phyloP scores from a whole-genome alignment of 768 basidiomycete genomes.

The Collybia nuda region DNA sequence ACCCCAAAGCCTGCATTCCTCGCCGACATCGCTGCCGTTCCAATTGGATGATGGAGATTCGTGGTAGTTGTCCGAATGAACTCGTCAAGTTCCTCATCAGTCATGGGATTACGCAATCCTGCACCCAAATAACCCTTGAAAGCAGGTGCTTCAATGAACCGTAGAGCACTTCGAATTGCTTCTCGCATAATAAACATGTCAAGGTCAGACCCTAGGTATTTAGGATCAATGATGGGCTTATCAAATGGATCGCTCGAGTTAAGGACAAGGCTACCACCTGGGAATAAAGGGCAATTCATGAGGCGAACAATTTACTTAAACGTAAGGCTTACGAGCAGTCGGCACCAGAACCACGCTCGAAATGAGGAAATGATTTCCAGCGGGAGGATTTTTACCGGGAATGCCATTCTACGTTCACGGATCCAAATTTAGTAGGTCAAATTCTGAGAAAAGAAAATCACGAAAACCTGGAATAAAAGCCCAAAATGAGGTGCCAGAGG shows the following conservation, averaged over 20 bases:
- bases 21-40: constrained; percentile 23
- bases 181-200: constrained; percentile 22
- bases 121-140: constrained; percentile 16
- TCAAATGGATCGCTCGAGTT: constrained; percentile 42
- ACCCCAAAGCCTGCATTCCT: constrained; percentile 21
- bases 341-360: constrained; percentile 16
- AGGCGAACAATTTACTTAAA: background rate
- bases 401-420: constrained; percentile 1
- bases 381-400: constrained; percentile 5
- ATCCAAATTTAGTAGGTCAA: background rate
- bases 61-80: constrained; percentile 10
- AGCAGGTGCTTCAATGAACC: constrained; percentile 14
- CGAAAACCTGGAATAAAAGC: constrained; percentile 17
- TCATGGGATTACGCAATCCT: background rate
- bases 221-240: constrained; percentile 42
- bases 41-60: constrained; percentile 20
- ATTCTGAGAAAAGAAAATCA: background rate
- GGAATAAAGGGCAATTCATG: background rate
- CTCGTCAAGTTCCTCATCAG: constrained; percentile 20
- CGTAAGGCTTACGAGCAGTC: constrained; percentile 3
- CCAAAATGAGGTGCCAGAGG: constrained; percentile 20
- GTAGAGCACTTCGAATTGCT: constrained; percentile 11
- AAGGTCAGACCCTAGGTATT: constrained; percentile 28
- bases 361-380: constrained; percentile 3
- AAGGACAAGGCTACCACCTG: constrained; percentile 25